Conservation (phyloP, 768 basidiomycete species). For the Leucogyrophana mollusca region DNA sequence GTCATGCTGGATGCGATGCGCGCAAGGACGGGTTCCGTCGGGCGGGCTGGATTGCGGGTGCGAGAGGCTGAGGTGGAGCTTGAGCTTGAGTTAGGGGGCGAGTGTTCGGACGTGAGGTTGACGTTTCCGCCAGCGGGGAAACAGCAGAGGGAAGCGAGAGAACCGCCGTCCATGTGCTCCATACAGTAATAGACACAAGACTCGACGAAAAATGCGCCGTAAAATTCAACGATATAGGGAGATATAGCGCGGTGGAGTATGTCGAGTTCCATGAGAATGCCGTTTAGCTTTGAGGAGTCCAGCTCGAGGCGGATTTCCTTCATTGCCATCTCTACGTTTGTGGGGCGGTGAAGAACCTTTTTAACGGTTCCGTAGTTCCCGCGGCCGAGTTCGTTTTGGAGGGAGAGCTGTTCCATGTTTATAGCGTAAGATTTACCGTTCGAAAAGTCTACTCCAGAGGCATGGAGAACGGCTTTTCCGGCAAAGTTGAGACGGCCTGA, state of each 20-base stretch:
- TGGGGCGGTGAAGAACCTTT: constrained; percentile 91
- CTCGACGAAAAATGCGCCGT: constrained; percentile 99
- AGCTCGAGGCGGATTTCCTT: constrained; percentile 99
- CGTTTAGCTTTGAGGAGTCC: constrained; percentile 89
- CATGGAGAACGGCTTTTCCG: constrained; percentile 90
- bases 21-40: constrained; percentile 78
- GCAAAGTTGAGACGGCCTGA: constrained; percentile 94
- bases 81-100: constrained; percentile 29
- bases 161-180: constrained; percentile 99
- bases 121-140: constrained; percentile 40
- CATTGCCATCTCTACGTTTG: constrained; percentile 97
- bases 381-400: constrained; percentile 91
- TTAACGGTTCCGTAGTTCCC: constrained; percentile 99
- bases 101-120: constrained; percentile 13
- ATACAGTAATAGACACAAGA: constrained; percentile 99
- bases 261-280: constrained; percentile 98
- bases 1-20: constrained; percentile 83
- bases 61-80: constrained; percentile 30
- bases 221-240: constrained; percentile 95
- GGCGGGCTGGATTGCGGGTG: constrained; percentile 34
- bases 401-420: constrained; percentile 90
- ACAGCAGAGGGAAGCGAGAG: constrained; percentile 71
- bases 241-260: constrained; percentile 92
- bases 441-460: constrained; percentile 85
- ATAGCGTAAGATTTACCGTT: constrained; percentile 90